Conservation (phyloP, 23 red algal species). For the Gracilaria caudata region DNA sequence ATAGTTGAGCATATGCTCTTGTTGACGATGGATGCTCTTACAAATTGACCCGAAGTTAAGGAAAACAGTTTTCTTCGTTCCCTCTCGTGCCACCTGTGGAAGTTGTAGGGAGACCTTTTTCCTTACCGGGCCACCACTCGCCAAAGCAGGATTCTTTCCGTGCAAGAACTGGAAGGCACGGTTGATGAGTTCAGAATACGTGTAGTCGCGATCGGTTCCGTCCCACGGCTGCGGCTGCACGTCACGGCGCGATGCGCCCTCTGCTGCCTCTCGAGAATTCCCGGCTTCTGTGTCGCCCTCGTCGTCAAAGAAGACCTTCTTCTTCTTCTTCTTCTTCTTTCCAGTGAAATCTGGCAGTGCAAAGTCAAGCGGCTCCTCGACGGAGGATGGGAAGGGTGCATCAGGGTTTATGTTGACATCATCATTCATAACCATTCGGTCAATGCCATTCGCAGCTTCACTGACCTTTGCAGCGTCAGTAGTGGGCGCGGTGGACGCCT, state of each 20-base stretch:
- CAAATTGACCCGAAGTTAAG: slow-evolving; percentile 98
- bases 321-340: slow-evolving; percentile 89
- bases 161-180: slow-evolving; percentile 90
- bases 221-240: slow-evolving; percentile 79
- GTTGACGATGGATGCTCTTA: slow-evolving; percentile 91
- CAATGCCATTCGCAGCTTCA: slow-evolving; percentile 30
- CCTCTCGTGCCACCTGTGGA: slow-evolving; percentile 90
- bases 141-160: slow-evolving; percentile 81
- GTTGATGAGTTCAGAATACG: slow-evolving; percentile 79
- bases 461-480: slow-evolving; percentile 38
- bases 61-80: slow-evolving; percentile 95
- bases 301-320: slow-evolving; percentile 83
- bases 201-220: slow-evolving; percentile 95
- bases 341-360: slow-evolving; percentile 69
- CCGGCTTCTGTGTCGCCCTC: slow-evolving; percentile 32
- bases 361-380: slow-evolving; percentile 64
- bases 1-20: slow-evolving; percentile 93
- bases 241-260: slow-evolving; percentile 38
- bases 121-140: slow-evolving; percentile 31
- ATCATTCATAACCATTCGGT: slow-evolving; percentile 13
- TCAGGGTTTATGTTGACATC: slow-evolving; percentile 12
- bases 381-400: neutral
- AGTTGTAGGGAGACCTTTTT: slow-evolving; percentile 75
- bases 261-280: neutral
- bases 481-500: neutral